Conservation (phyloP, 768 basidiomycete genomes). For the Xanthoconium purpureum region DNA sequence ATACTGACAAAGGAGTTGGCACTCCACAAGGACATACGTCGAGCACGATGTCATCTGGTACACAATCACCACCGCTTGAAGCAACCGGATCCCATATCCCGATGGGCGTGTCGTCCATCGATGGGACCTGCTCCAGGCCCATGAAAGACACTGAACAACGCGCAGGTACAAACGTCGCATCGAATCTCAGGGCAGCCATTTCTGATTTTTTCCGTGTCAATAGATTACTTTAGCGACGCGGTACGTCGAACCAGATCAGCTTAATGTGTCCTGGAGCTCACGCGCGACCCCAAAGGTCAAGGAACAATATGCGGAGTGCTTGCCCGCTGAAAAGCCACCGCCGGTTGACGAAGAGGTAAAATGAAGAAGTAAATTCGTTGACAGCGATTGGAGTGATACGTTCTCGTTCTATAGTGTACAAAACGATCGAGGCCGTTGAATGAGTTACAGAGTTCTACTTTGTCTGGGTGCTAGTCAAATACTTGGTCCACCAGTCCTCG, state of each 20-base stretch:
- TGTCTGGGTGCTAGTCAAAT: slow-evolving; percentile 32
- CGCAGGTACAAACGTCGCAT: slow-evolving; percentile 33
- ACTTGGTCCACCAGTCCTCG: slow-evolving; percentile 78
- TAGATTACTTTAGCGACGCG: slow-evolving; percentile 32
- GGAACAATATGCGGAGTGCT: slow-evolving; percentile 17
- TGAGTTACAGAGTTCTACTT: slow-evolving; percentile 9
- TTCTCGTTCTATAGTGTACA: slow-evolving; percentile 4
- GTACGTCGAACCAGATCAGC: slow-evolving; percentile 8
- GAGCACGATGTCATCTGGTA: slow-evolving; percentile 34
- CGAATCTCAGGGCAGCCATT: background rate
- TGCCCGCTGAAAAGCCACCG: slow-evolving; percentile 6
- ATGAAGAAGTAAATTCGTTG: background rate
- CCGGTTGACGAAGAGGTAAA: slow-evolving; percentile 9
- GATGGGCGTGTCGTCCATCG: slow-evolving; percentile 48
- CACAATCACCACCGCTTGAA: slow-evolving; percentile 56
- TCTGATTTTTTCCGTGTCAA: background rate
- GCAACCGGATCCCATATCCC: slow-evolving; percentile 44
- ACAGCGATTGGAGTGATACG: background rate
- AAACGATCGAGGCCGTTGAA: background rate
- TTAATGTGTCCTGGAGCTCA: background rate
- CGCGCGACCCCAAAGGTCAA: slow-evolving; percentile 13
- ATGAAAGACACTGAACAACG: slow-evolving; percentile 45
- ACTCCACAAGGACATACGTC: background rate
- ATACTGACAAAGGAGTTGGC: background rate
- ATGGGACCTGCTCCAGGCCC: slow-evolving; percentile 33